Base-by-base conservation (phyloP, 148 eudicot genomes). In the Fallopia convolvulus region DNA sequence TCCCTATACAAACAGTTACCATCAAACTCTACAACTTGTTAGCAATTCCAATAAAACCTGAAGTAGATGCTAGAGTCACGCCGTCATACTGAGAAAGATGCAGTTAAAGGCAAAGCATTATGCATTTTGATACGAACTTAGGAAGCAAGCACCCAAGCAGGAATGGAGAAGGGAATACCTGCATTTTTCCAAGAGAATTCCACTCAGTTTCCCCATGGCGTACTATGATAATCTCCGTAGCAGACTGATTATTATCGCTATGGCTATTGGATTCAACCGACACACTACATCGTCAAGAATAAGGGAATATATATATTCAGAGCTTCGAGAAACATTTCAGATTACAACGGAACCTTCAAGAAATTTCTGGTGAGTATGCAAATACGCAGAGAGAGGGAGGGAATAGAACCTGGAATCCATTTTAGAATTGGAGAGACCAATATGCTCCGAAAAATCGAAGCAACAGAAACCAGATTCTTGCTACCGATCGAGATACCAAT, bases 141-240 rank as follows among this genome's bases (percentile, higher is more conserved):
- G 14, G 13, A 48, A 48, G 15, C 52, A 48, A 48, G 13, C 13
- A 12, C 12, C 33, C 39, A 33, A 70, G 30, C 48, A n/a, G 70
- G 33, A 60, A 76, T 40, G 30, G 73, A n/a, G 14, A 17, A 2
- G n/a, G 42, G 30, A 12, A 32, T 3, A 90, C 95, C 92, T 92
- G 97, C 56, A 90, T 80, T 88, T 90, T 90, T 7, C 79, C 82
- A 78, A 77, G 81, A 71, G 89, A 85, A 78, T 93, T 93, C 98
- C 98, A 93, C 71, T 89, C 93, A 8, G 90, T 89, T 80, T 89
- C 92, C 21, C 92, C 92, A 53, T 89, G 92, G 65, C 92, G 92
- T 8, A 89, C 81, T 0, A 87, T 81, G 41, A 89, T 75, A 23
- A 89, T 80, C 82, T 89, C 92, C 6, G 89, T 76, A 61, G 60